Evolutionary conservation across 2,329 filamentous ascomycete species (phyloP), one percentile per base, ranked within the genome.

Genomic region (Aspergillus japonicus): DNA sequence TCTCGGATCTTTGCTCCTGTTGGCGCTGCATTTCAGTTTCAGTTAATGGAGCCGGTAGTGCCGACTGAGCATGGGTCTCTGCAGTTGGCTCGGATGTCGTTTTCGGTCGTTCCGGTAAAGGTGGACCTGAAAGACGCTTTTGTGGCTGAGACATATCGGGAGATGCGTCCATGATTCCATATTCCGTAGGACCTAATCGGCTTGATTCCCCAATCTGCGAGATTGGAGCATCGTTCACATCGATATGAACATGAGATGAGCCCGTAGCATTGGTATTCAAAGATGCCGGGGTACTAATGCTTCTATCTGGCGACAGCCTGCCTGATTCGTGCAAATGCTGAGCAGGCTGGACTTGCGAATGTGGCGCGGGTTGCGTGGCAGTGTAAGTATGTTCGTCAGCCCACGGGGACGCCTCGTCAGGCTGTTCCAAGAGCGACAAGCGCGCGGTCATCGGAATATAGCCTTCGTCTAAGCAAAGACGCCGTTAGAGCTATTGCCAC

Each of bases 1-100:
- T 95, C 74, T 97, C 92, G 59, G 81, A 82, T 62, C 83, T 76
- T 64, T 86, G 82, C 57, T 78, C 73, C 42, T 68, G 69, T 56
- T 77, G 71, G 58, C 65, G 74, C 14, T 71, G 69, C 29, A 72
- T 63, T 21, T 78, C 74, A 3, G 68, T 64, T 21, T 73, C 71
- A 3, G 73, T 69, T 23, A 69, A 35, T 14, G 55, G 59, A 29
- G 62, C 53, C 31, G 44, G 59, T 29, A 59, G 50, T 16, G 57
- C 48, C 3, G 61, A 58, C 14, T 62, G 39, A 50, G 58, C 33
- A 3, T 56, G 55, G 14, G 56, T 14, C 16, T 44, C 57, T 21
- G 56, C 21, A 35, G 19, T 47, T 21, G 53, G 19, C 12, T 55
- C 52, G 39, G 39, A 44, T 14, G 58, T 53, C 12, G 47, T 31